phyloP scores from a whole-genome alignment of 805 yeast genomes.

The Yarrowia deformans region DNA sequence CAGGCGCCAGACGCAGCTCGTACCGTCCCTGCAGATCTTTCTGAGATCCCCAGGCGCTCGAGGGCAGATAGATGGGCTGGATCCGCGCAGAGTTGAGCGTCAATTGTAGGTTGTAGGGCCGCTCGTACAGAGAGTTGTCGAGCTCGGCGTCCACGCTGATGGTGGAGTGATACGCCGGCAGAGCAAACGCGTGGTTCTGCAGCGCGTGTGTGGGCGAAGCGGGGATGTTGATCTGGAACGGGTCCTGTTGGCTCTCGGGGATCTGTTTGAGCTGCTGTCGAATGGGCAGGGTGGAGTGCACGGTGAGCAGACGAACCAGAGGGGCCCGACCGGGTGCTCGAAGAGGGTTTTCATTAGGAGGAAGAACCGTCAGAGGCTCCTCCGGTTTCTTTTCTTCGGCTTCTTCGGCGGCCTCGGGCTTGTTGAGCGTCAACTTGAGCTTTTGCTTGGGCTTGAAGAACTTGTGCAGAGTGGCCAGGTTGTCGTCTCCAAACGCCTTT shows the following conservation, averaged over 20 bases:
- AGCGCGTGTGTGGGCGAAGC: conserved; percentile 52
- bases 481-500: conserved; percentile 40
- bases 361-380: conserved; percentile 44
- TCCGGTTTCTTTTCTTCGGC: conserved; percentile 37
- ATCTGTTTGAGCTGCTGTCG: conserved; percentile 47
- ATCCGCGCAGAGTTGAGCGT: conserved; percentile 49
- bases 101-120: conserved; percentile 48
- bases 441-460: conserved; percentile 40
- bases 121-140: conserved; percentile 52
- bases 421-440: conserved; percentile 32
- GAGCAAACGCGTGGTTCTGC: conserved; percentile 54
- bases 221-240: conserved; percentile 53
- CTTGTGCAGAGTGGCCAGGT: conserved; percentile 41
- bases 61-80: conserved; percentile 44
- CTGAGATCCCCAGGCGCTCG: conserved; percentile 44
- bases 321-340: conserved; percentile 45
- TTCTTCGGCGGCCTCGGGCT: background rate
- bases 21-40: conserved; percentile 46
- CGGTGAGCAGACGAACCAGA: conserved; percentile 48
- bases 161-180: conserved; percentile 59
- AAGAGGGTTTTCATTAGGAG: conserved; percentile 42
- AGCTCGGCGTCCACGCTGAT: conserved; percentile 57
- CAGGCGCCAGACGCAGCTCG: conserved; percentile 50
- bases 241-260: conserved; percentile 42
- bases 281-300: conserved; percentile 52